Evolutionary conservation across 768 basidiomycete genomes (phyloP).

Genomic region (Lactarius hengduanensis): DNA sequence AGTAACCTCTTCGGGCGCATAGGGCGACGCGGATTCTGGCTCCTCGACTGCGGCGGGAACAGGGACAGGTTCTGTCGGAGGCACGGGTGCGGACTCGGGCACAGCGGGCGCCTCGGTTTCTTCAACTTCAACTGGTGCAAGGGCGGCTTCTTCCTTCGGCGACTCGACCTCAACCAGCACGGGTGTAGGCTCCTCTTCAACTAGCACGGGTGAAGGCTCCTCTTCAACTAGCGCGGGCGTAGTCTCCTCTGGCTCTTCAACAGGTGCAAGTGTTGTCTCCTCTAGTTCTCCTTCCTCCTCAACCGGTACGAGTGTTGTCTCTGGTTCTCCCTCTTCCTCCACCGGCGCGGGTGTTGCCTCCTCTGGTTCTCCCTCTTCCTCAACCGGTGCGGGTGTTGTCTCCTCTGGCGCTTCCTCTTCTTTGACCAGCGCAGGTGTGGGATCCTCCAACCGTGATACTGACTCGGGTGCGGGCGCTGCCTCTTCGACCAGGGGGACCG

Average conservation of each 20-base stretch:
- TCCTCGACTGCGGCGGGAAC: not conserved
- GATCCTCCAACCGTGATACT: not conserved
- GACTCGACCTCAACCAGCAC: not conserved
- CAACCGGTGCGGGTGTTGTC: not conserved
- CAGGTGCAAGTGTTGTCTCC: not conserved
- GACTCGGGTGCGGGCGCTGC: conserved; percentile 7
- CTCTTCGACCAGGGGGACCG: conserved; percentile 1
- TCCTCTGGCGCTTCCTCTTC: conserved; percentile 9
- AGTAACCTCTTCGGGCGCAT: not conserved
- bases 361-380: conserved; percentile 1
- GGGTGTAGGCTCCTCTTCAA: not conserved
- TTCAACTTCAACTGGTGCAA: not conserved
- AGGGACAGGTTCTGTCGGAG: not conserved
- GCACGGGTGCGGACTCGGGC: conserved; percentile 5
- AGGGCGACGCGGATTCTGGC: not conserved
- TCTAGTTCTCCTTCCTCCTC: not conserved
- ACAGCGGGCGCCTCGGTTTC: not conserved
- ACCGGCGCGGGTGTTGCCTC: not conserved
- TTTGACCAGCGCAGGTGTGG: conserved; percentile 1
- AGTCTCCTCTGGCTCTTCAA: conserved; percentile 4
- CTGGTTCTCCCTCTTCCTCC: not conserved
- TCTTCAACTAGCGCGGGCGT: not conserved
- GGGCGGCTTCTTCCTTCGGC: conserved; percentile 13
- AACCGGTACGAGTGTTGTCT: not conserved
- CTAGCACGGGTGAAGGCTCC: not conserved